Evolutionary conservation across 768 basidiomycete genomes (phyloP).

Genomic region (Collybia sp.): DNA sequence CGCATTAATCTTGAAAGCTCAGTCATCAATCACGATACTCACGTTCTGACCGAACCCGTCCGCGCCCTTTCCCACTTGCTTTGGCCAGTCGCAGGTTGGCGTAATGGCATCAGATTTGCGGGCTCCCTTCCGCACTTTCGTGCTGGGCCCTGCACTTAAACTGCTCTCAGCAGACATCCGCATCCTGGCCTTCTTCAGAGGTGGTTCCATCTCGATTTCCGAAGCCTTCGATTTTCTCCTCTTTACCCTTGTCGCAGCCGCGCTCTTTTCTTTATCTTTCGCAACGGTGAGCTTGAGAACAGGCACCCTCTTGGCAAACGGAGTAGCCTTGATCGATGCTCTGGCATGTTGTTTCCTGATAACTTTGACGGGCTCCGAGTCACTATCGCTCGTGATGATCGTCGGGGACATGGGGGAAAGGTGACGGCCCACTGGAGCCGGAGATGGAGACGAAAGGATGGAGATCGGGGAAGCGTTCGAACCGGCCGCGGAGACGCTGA

Average conservation of each 20-base stretch:
- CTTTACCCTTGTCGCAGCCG: slow-evolving; percentile 26
- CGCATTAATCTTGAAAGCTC: no score
- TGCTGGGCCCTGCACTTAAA: neutral
- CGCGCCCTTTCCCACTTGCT: slow-evolving; percentile 14
- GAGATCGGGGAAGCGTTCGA: no score
- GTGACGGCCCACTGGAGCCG: no score
- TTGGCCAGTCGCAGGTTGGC: slow-evolving; percentile 18
- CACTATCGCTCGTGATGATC: no score
- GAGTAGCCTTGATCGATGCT: no score
- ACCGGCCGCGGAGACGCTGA: no score
- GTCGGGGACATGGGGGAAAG: no score
- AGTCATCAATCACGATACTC: slow-evolving; percentile 1
- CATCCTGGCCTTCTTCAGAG: slow-evolving; percentile 23
- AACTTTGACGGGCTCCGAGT: no score
- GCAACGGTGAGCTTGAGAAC: neutral
- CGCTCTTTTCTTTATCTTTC: slow-evolving; percentile 11
- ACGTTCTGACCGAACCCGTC: slow-evolving; percentile 26
- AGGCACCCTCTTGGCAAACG: neutral
- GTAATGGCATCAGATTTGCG: neutral
- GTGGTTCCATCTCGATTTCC: slow-evolving; percentile 18
- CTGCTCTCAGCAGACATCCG: slow-evolving; percentile 3
- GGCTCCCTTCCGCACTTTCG: slow-evolving; percentile 1
- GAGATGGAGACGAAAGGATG: no score
- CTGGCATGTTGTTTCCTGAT: no score
- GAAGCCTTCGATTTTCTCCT: slow-evolving; percentile 20